Evolutionary conservation across 2,329 filamentous ascomycete species (phyloP), one percentile per base, ranked within the genome.

Genomic region (Nemania sp.): DNA sequence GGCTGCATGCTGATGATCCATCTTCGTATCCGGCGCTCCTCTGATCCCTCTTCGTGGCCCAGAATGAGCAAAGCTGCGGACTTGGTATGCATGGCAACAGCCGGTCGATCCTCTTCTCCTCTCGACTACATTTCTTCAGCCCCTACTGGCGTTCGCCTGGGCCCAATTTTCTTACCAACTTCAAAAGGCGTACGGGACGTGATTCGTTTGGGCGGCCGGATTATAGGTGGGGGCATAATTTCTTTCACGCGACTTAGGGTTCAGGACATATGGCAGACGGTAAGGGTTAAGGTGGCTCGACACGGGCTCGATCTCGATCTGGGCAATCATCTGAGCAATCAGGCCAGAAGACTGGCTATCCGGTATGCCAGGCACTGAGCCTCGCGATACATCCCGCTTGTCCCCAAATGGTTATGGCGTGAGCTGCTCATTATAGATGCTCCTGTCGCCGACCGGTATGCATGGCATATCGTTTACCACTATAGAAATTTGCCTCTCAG

Each of bases 151-250:
- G 17, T 20, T 44, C 28, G 31, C 36, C 31, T 17, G 39, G 49
- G 43, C 28, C n/a, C 39, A 26, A 45, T 50, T 53, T 56, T 49
- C 47, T 41, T 20, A 43, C 24, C n/a, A 48, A 31, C 39, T 40
- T 46, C 24, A 56, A 56, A 56, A 52, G 56, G 56, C 56, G 56
- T 58, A 52, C 48, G 36, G 52, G 30, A 58, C 15, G 44, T 51
- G 26, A 48, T 45, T 52, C 20, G 40, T 52, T 52, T 37, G 30
- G 56, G 52, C n/a, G n/a, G n/a, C 19, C 33, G 41, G 54, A 43
- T 49, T 41, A 56, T 30, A 50, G 46, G 48, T 56, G 48, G 44
- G 40, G 45, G 36, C 56, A 47, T 51, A 58, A 52, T 52, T 52
- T 36, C 31, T 28, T 52, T 55, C 20, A n/a, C n/a, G 51, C 40